Percentiles rank a stretch among this genome's conserved stretches.
Evolutionary conservation across 768 basidiomycete genomes (phyloP).

Genomic region (Trametes gibbosa): DNA sequence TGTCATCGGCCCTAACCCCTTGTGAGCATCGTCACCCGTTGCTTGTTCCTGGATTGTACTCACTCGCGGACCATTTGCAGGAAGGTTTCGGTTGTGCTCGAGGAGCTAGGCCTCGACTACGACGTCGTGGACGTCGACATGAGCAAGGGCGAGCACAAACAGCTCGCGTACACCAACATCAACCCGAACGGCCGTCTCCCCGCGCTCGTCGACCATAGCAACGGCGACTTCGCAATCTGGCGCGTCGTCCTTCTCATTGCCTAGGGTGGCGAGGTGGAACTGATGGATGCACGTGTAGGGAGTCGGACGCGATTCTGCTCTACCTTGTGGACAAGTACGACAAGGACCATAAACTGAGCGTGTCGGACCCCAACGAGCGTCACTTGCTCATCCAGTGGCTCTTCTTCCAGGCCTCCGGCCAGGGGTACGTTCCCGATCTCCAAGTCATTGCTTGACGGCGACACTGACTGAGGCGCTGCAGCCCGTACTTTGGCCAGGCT

Average conservation of each 20-base stretch:
- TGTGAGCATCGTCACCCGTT: not conserved
- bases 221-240: constrained; percentile 34
- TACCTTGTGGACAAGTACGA: constrained; percentile 48
- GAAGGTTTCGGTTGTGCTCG: constrained; percentile 27
- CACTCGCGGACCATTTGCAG: constrained; percentile 1
- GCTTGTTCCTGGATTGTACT: not conserved
- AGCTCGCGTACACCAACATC: constrained; percentile 24
- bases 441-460: not conserved
- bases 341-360: constrained; percentile 34
- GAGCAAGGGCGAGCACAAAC: constrained; percentile 27
- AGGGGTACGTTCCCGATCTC: constrained; percentile 20
- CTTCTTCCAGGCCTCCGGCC: constrained; percentile 39
- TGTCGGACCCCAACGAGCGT: constrained; percentile 16
- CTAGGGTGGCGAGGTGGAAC: too few species aligned
- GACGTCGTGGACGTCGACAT: constrained; percentile 27
- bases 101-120: constrained; percentile 29
- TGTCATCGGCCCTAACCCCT: not conserved
- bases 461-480: not conserved
- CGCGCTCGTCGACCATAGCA: constrained; percentile 33
- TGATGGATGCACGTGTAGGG: constrained; percentile 16
- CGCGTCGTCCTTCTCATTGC: not conserved
- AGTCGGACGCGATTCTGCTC: constrained; percentile 40
- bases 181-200: constrained; percentile 39
- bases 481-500: constrained; percentile 7
- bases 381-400: constrained; percentile 39